A percentile compares a stretch with the other conserved stretches of the same genome.
These are phyloP conservation scores for Strombidium stylifer DNA, from an alignment of 73 alveolate species.

Conservation along the genomic window DNA sequence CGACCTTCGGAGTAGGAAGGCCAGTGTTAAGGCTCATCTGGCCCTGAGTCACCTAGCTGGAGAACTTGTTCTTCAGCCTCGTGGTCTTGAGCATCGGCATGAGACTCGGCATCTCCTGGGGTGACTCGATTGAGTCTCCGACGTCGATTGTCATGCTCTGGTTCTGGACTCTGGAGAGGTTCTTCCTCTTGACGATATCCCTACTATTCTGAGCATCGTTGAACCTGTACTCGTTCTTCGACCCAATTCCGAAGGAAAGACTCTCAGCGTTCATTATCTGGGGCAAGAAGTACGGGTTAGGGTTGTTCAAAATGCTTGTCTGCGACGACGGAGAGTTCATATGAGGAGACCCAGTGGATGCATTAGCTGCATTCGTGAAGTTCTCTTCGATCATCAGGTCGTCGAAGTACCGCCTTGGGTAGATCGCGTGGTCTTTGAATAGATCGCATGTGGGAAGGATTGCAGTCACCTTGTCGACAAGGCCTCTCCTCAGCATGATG, in stretches of 20 bases:
- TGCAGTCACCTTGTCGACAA: background rate
- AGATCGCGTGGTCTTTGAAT: constrained; percentile 14
- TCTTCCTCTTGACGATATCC: background rate
- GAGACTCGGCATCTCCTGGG: background rate
- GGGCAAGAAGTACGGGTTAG: background rate
- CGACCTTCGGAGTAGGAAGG: background rate
- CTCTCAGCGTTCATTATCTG: background rate
- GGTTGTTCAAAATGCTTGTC: background rate
- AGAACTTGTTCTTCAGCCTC: background rate
- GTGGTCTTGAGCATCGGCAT: background rate
- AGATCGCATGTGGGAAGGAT: background rate
- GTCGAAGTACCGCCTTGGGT: constrained; percentile 24
- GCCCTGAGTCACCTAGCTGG: background rate
- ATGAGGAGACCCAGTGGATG: too few relatives aligned
- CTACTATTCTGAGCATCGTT: background rate
- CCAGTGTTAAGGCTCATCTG: background rate
- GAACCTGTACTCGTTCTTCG: constrained; percentile 2
- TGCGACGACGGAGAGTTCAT: background rate
- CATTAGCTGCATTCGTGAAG: background rate
- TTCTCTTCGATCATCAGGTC: constrained; percentile 27
- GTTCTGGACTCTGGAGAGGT: background rate
- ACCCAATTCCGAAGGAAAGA: constrained; percentile 23
- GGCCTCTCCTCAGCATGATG: background rate
- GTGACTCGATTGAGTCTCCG: background rate
- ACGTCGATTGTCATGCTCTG: background rate